Conservation (phyloP, 345 rosid species). For the Arabidopsis suecica region DNA sequence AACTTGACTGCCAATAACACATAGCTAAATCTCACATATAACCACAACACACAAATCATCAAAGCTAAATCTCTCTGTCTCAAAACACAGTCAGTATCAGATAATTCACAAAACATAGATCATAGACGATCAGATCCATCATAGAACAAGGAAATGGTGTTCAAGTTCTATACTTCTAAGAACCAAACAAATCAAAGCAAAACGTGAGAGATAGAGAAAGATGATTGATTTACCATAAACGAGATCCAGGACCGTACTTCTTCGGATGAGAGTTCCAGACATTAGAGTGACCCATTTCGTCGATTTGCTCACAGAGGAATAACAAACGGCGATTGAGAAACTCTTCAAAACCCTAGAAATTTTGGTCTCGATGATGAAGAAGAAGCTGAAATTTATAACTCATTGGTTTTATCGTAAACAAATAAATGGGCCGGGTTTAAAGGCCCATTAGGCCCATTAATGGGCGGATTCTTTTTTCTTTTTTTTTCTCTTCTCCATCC, state of each 20-base stretch:
- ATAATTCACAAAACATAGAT: background rate
- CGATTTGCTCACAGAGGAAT: background rate
- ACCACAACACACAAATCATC: background rate
- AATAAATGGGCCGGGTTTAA: background rate
- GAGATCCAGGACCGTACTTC: constrained; percentile 65
- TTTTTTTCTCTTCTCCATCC: constrained; percentile 34
- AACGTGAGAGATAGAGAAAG: background rate
- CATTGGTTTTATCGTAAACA: background rate
- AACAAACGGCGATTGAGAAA: constrained; percentile 5
- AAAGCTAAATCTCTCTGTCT: background rate
- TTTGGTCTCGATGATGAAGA: background rate
- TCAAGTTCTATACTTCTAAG: background rate
- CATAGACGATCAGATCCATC: background rate
- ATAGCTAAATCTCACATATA: background rate
- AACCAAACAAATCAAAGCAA: background rate
- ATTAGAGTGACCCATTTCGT: constrained; percentile 58
- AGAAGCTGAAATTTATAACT: background rate
- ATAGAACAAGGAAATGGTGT: background rate
- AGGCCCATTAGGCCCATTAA: constrained; percentile 17
- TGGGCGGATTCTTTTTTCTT: background rate
- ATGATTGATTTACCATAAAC: constrained; percentile 47
- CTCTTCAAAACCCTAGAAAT: constrained; percentile 34
- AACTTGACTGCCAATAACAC: background rate
- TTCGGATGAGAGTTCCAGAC: constrained; percentile 63
- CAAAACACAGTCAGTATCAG: background rate